phyloP scores from a whole-genome alignment of 768 basidiomycete genomes.

The Leucocoprinus birnbaumii region DNA sequence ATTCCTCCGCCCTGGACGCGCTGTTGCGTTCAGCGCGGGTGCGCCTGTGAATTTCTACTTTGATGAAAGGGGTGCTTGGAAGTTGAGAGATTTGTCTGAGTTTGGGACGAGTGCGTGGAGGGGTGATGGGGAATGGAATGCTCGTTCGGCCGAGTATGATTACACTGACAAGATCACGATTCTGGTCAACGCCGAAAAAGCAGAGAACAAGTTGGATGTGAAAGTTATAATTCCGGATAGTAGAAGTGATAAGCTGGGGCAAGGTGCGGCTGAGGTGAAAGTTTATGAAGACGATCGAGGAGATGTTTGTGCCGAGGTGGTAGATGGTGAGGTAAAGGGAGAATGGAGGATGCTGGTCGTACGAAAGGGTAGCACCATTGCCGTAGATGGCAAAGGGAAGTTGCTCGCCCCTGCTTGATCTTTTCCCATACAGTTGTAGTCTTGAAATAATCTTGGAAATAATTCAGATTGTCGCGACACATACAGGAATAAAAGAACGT shows the following conservation, averaged over 20 bases:
- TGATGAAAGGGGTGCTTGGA: neutral
- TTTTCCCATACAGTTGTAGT: no score
- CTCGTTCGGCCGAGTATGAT: conserved; percentile 2
- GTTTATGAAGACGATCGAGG: neutral
- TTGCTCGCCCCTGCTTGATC: no score
- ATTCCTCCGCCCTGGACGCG: conserved; percentile 25
- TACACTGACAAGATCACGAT: neutral
- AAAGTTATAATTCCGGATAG: conserved; percentile 3
- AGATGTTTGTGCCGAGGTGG: neutral
- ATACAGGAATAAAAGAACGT: no score
- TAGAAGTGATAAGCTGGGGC: neutral
- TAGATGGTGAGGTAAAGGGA: neutral
- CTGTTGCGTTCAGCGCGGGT: conserved; percentile 18
- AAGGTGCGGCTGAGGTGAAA: neutral
- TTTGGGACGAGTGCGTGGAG: neutral
- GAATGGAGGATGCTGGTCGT: conserved; percentile 3
- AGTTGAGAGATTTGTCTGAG: neutral
- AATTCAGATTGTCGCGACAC: no score
- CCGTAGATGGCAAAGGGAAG: neutral
- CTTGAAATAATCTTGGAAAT: no score
- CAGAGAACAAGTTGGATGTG: neutral
- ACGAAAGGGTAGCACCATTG: neutral
- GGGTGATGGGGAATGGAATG: conserved; percentile 2
- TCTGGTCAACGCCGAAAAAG: neutral
- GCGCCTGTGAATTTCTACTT: neutral